A percentile compares a stretch with the other conserved stretches of the same genome.
These are phyloP conservation scores for Nannochloris sp. DNA, from an alignment of 139 green algal species.

Conservation along the genomic window DNA sequence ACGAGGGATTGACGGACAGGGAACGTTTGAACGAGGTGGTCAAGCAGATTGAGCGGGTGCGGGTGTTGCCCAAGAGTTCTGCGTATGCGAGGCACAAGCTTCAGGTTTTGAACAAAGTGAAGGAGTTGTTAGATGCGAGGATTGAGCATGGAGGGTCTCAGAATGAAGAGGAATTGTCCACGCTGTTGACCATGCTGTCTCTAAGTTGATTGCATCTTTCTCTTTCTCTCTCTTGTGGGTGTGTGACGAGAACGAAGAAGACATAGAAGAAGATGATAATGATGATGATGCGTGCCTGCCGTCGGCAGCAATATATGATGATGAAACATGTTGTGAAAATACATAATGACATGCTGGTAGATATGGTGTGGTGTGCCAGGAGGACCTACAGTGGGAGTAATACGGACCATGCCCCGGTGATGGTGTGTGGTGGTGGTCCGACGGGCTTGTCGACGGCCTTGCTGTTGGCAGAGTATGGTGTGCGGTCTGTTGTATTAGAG, in stretches of 20 bases:
- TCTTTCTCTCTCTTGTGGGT: no score
- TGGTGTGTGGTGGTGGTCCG: constrained; percentile 70
- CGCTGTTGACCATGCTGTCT: not conserved
- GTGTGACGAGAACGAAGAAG: no score
- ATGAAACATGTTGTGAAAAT: not conserved
- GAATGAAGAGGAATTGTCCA: no score
- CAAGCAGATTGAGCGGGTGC: constrained; percentile 8
- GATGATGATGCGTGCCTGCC: not conserved
- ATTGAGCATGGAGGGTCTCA: not conserved
- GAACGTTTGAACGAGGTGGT: constrained; percentile 11
- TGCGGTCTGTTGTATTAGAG: constrained; percentile 63
- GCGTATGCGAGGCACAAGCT: constrained; percentile 26
- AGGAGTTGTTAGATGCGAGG: constrained; percentile 7
- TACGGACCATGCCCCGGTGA: constrained; percentile 31
- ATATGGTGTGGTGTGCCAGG: no score
- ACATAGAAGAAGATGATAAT: not conserved
- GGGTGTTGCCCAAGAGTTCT: constrained; percentile 4
- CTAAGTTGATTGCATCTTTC: not conserved
- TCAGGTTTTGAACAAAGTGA: constrained; percentile 15
- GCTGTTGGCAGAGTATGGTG: constrained; percentile 51
- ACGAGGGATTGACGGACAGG: constrained; percentile 1
- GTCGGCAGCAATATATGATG: not conserved
- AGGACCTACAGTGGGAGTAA: no score
- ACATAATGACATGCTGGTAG: not conserved
- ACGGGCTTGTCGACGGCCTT: constrained; percentile 57